Evolutionary conservation across 495 filamentous ascomycete genomes (phyloP).

Genomic region (Aspergillus biplanus): DNA sequence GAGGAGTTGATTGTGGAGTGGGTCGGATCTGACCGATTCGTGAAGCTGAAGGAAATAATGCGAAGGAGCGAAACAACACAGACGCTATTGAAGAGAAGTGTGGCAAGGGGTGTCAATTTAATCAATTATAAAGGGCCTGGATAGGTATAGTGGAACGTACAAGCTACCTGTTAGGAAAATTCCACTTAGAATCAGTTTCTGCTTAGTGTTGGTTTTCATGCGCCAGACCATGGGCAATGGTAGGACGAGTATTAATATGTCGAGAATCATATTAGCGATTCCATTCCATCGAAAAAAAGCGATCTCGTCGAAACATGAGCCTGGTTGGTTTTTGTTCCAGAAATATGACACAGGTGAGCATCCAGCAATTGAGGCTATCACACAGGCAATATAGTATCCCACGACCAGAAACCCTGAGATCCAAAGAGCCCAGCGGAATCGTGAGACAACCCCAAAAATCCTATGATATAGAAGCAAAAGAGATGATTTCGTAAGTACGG

Average conservation of each 20-base stretch:
- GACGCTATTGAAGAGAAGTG: conserved; percentile 23
- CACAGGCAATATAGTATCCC: conserved; percentile 38
- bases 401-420: conserved; percentile 41
- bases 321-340: conserved; percentile 27
- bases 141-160: conserved; percentile 23
- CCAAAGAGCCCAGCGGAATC: conserved; percentile 40
- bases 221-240: conserved; percentile 45
- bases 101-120: background rate
- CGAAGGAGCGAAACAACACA: conserved; percentile 31
- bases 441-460: conserved; percentile 41
- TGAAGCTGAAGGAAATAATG: conserved; percentile 18
- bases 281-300: conserved; percentile 51
- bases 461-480: conserved; percentile 48
- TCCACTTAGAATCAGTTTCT: conserved; percentile 38
- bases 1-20: conserved; percentile 33
- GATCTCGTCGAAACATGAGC: conserved; percentile 43
- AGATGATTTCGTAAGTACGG: conserved; percentile 35
- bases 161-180: conserved; percentile 42
- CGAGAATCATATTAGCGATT: conserved; percentile 49
- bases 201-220: conserved; percentile 31
- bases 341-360: conserved; percentile 32
- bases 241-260: conserved; percentile 49
- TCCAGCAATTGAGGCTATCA: conserved; percentile 22
- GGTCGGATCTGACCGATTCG: conserved; percentile 19
- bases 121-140: background rate